Percentiles rank a stretch among this genome's conserved stretches.
Evolutionary conservation across 345 rosid genomes (phyloP).

Genomic region (Salix koriyanagi): DNA sequence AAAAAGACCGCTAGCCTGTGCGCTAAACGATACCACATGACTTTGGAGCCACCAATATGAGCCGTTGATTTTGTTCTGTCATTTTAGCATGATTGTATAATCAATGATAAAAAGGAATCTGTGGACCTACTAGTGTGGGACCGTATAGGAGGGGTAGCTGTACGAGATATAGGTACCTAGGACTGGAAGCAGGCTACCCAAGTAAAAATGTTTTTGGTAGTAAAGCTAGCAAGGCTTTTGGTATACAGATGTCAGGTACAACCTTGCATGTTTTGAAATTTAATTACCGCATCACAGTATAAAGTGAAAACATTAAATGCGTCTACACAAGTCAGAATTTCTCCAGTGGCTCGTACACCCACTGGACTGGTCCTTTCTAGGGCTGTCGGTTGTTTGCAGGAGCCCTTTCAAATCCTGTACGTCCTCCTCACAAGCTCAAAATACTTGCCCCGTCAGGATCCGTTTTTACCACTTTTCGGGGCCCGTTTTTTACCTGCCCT

Average conservation of each 20-base stretch:
- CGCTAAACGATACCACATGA: no score
- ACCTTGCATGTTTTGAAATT: no score
- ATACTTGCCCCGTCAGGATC: background rate
- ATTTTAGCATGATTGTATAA: no score
- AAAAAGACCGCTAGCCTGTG: no score
- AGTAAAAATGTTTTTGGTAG: no score
- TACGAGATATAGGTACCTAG: slow-evolving; percentile 19
- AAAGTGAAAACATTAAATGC: background rate
- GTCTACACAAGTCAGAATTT: background rate
- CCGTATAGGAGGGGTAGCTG: background rate
- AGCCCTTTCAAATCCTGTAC: background rate
- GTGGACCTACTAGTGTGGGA: background rate
- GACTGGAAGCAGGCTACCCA: background rate
- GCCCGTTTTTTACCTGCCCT: no score
- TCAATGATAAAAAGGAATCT: no score
- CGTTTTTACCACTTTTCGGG: background rate
- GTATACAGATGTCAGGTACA: no score
- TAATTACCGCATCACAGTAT: background rate
- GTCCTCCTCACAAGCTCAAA: background rate
- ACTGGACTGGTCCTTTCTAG: slow-evolving; percentile 8
- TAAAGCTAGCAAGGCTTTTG: no score
- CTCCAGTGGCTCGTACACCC: slow-evolving; percentile 14
- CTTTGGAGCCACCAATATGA: background rate
- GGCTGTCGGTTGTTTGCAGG: slow-evolving; percentile 20
- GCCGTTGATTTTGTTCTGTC: background rate